Evolutionary conservation across 208 protist genomes (phyloP).

Genomic region (Acanthamoeba royreba): DNA sequence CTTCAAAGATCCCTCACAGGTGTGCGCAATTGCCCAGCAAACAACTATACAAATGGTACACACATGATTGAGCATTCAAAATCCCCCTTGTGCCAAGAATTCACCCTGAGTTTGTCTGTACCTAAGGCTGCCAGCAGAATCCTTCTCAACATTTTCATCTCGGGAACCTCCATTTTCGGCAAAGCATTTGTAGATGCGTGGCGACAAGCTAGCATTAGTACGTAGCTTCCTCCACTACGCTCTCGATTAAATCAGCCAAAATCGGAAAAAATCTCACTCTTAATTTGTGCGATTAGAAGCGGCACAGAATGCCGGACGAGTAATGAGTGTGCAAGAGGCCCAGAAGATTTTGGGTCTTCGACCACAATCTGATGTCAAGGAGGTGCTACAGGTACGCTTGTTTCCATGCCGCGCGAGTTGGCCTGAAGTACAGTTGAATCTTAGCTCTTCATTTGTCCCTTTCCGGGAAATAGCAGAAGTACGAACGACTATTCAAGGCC

Average conservation of each 20-base stretch:
- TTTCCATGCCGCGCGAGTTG: too few species aligned
- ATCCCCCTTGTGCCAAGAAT: too few species aligned
- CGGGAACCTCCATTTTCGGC: constrained; percentile 9
- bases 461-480: too few species aligned
- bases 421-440: too few species aligned
- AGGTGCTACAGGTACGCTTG: background rate
- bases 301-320: background rate
- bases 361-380: background rate
- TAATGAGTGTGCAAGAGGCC: background rate
- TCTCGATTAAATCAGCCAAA: background rate
- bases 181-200: constrained; percentile 37
- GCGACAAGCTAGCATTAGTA: constrained; percentile 38
- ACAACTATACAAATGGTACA: too few species aligned
- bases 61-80: too few species aligned
- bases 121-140: background rate
- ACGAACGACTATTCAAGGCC: constrained; percentile 46
- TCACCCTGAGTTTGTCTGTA: background rate
- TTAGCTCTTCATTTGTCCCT: background rate
- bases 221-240: background rate
- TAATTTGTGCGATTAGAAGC: background rate
- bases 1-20: too few species aligned
- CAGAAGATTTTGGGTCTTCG: constrained; percentile 6
- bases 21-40: too few species aligned
- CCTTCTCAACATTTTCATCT: constrained; percentile 1
- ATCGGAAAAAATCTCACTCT: background rate